Conservation (phyloP, 2,329 filamentous ascomycete species). For the Botrytis pseudocinerea region DNA sequence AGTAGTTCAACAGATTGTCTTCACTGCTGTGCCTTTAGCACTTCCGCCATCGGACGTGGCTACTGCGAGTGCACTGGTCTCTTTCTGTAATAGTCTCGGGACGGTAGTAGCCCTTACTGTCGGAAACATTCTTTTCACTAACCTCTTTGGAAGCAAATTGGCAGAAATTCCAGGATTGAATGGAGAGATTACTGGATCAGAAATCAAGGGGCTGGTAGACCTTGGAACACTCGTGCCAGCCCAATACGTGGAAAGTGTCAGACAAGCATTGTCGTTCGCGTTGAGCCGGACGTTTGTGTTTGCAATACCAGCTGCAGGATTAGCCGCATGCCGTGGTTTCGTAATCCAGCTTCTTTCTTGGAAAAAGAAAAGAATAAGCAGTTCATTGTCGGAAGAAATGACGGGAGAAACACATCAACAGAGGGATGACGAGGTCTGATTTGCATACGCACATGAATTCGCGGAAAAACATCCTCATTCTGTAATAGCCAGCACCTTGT, state of each 20-base stretch:
- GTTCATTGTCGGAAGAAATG: background rate
- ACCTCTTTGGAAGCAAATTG: background rate
- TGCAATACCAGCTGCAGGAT: background rate
- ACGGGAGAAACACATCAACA: background rate
- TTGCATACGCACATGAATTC: background rate
- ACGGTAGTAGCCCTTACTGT: background rate
- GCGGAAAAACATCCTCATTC: background rate
- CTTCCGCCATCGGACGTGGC: background rate
- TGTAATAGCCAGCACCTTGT: background rate
- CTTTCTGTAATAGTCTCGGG: background rate
- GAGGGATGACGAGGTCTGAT: background rate
- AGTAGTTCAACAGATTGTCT: too few relatives aligned
- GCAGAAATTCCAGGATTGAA: background rate
- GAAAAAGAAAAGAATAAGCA: background rate
- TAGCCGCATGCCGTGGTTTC: background rate
- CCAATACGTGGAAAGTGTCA: background rate
- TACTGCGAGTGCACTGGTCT: background rate
- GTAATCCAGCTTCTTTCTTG: background rate
- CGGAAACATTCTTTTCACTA: background rate
- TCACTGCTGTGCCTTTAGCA: too few relatives aligned
- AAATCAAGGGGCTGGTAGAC: background rate
- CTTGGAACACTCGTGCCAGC: background rate
- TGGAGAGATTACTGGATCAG: background rate
- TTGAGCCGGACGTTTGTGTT: background rate
- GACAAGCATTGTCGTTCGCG: background rate